Evolutionary conservation across 1,284 basidiomycete genomes (phyloP), one percentile per base, ranked within the genome.

Genomic region (Cryptococcus jaspeensis): DNA sequence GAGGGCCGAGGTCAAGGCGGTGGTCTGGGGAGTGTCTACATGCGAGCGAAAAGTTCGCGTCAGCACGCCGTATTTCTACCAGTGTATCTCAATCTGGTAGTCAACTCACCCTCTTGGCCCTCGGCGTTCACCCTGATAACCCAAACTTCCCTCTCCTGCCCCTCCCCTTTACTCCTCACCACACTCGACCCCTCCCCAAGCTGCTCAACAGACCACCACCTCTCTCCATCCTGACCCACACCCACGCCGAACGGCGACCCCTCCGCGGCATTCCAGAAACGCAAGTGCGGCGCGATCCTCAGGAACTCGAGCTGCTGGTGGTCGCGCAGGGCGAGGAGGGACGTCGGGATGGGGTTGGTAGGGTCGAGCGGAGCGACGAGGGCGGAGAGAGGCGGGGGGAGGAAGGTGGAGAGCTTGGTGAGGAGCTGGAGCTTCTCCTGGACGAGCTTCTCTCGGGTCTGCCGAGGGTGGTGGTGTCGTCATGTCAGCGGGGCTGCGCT

Each of bases 181-280:
- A 74, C 64, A 41, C 65, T 65, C 7, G 73, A 71, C 25, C 71
- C 71, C 15, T 59, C 54, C 15, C 68, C 67, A 3, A 75, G 58
- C 25, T 74, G 68, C 52, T 76, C 71, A 39, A 74, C 58, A 28
- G 63, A 66, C 73, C 73, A 75, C 71, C 70, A 70, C 37, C 61
- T 46, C 38, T 52, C 54, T 0, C 53, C 64, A 18, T 61, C 59
- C 5, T 49, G 43, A 7, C 53, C 56, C 23, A 58, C 51, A 22
- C 52, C 52, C 2, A 49, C 50, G 13, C 52, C 40, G 40, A 55
- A 42, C n/a, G 36, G 54, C 13, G 15, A 40, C 16, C 56, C 61
- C 7, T 45, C 18, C 9, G 59, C 54, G 5, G 58, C 64, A 50
- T 62, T 67, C 67, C 69, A 70, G 47, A 71, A 66, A 39, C 59